phyloP scores from a whole-genome alignment of 495 filamentous ascomycete species.

The Lasiosphaeria hispida region DNA sequence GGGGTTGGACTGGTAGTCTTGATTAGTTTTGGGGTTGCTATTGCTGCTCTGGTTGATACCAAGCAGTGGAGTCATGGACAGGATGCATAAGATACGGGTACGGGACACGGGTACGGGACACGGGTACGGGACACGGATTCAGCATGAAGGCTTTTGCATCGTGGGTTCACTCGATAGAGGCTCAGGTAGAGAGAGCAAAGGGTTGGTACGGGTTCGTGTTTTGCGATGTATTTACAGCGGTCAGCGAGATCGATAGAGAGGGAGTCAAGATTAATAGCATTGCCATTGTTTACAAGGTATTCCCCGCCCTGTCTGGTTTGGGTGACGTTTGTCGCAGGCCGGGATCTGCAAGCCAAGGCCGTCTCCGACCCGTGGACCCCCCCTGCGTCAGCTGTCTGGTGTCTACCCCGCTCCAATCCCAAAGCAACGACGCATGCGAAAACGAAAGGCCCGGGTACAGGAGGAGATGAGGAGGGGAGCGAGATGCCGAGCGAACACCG shows the following conservation, averaged over 20 bases:
- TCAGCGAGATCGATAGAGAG: no score
- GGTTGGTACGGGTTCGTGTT: no score
- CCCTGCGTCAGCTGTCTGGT: not conserved
- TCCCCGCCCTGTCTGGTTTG: no score
- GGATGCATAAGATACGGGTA: not conserved
- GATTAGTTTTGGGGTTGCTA: no score
- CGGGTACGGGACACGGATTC: not conserved
- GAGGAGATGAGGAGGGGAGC: not conserved
- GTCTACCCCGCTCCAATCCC: conserved; percentile 12
- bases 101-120: not conserved
- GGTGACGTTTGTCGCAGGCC: not conserved
- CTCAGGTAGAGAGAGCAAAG: no score
- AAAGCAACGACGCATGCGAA: no score
- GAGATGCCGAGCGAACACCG: conserved; percentile 30
- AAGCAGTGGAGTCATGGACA: not conserved
- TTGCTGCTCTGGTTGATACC: no score
- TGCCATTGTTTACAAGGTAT: no score
- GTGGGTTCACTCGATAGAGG: not conserved
- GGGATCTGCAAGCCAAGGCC: conserved; percentile 14
- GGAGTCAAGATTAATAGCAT: no score
- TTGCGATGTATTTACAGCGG: no score
- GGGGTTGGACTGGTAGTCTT: no score
- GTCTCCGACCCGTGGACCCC: not conserved
- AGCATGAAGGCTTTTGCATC: not conserved
- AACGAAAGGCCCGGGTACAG: not conserved